Percentiles rank a stretch among this genome's conserved stretches.
Evolutionary conservation across 176 grass and related monocot species (phyloP).

Genomic region (Chrysopogon serrulatus): DNA sequence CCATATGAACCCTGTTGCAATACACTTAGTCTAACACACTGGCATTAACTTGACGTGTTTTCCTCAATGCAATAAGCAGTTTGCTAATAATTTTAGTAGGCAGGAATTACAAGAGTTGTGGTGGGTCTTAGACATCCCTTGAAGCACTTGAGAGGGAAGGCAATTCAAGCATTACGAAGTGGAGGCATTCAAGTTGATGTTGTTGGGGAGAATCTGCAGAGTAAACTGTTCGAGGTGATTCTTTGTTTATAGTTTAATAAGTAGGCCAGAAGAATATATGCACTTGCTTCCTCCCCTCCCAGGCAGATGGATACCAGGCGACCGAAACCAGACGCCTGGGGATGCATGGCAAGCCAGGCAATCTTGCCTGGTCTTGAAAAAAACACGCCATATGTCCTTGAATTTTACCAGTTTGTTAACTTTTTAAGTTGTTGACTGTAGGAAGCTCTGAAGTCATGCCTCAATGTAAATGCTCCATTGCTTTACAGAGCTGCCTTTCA

Average conservation of each 20-base stretch:
- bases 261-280: background rate
- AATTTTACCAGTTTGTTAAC: background rate
- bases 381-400: background rate
- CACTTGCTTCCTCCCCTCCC: background rate
- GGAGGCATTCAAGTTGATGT: constrained; percentile 84
- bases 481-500: constrained; percentile 81
- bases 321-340: background rate
- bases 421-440: constrained; percentile 36
- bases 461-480: constrained; percentile 90
- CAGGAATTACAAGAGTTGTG: constrained; percentile 87
- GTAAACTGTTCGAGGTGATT: constrained; percentile 67
- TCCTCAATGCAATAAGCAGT: background rate
- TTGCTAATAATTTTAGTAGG: constrained; percentile 57
- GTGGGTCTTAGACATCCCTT: constrained; percentile 83
- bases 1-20: background rate
- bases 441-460: constrained; percentile 87
- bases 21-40: background rate
- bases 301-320: background rate
- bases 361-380: background rate
- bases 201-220: constrained; percentile 77
- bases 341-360: background rate
- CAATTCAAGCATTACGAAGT: constrained; percentile 72
- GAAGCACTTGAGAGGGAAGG: constrained; percentile 79
- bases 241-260: background rate
- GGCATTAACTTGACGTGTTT: background rate